These are phyloP conservation scores for Cyberlindnera meyerae DNA, from an alignment of 805 yeast species.

Conservation along the genomic window DNA sequence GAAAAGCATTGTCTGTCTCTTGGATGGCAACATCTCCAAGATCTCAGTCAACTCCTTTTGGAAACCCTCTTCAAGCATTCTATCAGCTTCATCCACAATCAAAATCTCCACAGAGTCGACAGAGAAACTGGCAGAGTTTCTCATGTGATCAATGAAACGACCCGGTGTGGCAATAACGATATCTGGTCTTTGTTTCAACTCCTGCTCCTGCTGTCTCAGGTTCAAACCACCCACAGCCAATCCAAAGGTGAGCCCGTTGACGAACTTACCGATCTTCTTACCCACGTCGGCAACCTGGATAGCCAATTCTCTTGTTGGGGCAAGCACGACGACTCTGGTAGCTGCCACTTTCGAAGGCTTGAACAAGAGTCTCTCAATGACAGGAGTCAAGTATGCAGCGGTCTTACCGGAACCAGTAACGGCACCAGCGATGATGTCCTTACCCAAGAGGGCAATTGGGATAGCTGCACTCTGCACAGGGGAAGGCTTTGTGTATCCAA, in stretches of 20 bases:
- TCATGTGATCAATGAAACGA: conserved; percentile 92
- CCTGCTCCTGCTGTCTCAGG: conserved; percentile 92
- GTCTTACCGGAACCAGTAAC: conserved; percentile 99
- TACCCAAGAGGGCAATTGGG: conserved; percentile 90
- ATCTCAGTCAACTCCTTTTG: conserved; percentile 92
- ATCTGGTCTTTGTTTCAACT: conserved; percentile 88
- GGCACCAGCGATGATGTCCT: conserved; percentile 98
- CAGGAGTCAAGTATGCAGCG: conserved; percentile 96
- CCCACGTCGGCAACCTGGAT: conserved; percentile 96
- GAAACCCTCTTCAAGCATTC: conserved; percentile 99
- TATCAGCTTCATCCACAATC: conserved; percentile 96
- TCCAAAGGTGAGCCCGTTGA: conserved; percentile 77
- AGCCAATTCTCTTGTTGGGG: conserved; percentile 98
- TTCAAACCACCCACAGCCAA: conserved; percentile 98
- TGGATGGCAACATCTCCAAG: conserved; percentile 76
- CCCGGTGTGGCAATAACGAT: conserved; percentile 98
- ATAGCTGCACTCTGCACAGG: conserved; percentile 92
- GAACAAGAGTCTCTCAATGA: conserved; percentile 84
- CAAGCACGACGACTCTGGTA: conserved; percentile 83
- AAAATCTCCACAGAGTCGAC: conserved; percentile 89
- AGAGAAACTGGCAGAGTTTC: conserved; percentile 89
- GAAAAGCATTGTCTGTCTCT: conserved; percentile 88
- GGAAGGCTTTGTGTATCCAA: conserved; percentile 86
- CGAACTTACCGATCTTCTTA: conserved; percentile 71
- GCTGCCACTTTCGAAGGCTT: conserved; percentile 83